Evolutionary conservation across 73 alveolate species (phyloP).

Genomic region (Tetrahymena thermophila): DNA sequence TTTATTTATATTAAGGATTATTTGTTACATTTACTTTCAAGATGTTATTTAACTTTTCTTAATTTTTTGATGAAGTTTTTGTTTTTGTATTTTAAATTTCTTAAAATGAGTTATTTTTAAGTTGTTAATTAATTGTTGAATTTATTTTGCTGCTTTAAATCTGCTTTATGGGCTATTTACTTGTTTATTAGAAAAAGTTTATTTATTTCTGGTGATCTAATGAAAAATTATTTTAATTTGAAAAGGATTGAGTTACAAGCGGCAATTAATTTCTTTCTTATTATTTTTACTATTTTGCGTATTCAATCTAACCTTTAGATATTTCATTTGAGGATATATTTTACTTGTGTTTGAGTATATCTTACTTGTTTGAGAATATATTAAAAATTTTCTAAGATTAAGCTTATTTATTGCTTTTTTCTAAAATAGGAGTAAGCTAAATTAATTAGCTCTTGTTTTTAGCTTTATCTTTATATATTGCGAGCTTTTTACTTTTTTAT

Average conservation of each 20-base stretch:
- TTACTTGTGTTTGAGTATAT: neutral
- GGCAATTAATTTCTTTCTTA: neutral
- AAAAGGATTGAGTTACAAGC: neutral
- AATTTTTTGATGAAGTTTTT: neutral
- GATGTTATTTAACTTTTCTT: too few relatives aligned
- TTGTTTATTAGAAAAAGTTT: neutral
- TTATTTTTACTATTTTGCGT: too few relatives aligned
- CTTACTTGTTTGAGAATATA: neutral
- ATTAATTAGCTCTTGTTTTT: neutral
- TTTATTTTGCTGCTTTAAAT: too few relatives aligned
- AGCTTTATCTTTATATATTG: neutral
- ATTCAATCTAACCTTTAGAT: neutral
- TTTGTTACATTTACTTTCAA: too few relatives aligned
- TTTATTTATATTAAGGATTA: neutral
- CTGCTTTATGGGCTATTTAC: neutral
- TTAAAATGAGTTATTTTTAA: too few relatives aligned
- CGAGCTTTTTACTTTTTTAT: too few relatives aligned
- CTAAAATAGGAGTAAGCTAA: neutral
- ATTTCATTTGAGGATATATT: neutral
- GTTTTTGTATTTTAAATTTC: too few relatives aligned
- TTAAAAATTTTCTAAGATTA: too few relatives aligned
- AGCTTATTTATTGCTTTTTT: neutral
- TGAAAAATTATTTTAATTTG: too few relatives aligned
- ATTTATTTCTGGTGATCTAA: too few relatives aligned
- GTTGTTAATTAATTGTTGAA: neutral